Evolutionary conservation across 2,329 filamentous ascomycete species (phyloP).

Genomic region (Fusarium sp.): DNA sequence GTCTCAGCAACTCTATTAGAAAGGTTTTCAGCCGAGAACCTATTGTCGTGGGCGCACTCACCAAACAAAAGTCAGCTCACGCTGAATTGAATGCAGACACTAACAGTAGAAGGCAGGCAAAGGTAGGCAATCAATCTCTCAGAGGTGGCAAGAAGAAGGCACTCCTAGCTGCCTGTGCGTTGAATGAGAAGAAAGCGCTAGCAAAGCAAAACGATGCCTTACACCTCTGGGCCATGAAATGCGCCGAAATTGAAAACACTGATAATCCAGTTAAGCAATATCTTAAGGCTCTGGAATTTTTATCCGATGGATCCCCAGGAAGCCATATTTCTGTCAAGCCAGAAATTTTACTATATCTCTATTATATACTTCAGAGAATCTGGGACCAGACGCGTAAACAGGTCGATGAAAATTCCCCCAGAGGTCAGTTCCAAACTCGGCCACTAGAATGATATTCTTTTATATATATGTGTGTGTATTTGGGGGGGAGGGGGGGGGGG

Average conservation of each 20-base stretch:
- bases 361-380: neutral
- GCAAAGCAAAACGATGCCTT: neutral
- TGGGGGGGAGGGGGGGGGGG: too few relatives aligned
- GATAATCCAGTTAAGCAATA: neutral
- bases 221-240: neutral
- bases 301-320: constrained; percentile 38
- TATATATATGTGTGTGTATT: too few relatives aligned
- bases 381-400: neutral
- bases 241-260: neutral
- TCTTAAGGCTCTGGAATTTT: constrained; percentile 49
- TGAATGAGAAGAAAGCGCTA: neutral
- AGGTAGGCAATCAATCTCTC: neutral
- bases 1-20: neutral
- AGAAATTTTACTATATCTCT: constrained; percentile 9
- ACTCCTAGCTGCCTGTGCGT: neutral
- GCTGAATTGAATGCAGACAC: neutral
- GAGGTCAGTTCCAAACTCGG: neutral
- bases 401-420: neutral
- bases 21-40: neutral
- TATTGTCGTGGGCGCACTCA: neutral
- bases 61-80: neutral
- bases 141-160: neutral
- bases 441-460: rapidly evolving
- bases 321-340: neutral
- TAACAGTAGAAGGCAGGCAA: neutral